Base-by-base conservation (phyloP, 164 flowering plant species). In the Annona squamosa region DNA sequence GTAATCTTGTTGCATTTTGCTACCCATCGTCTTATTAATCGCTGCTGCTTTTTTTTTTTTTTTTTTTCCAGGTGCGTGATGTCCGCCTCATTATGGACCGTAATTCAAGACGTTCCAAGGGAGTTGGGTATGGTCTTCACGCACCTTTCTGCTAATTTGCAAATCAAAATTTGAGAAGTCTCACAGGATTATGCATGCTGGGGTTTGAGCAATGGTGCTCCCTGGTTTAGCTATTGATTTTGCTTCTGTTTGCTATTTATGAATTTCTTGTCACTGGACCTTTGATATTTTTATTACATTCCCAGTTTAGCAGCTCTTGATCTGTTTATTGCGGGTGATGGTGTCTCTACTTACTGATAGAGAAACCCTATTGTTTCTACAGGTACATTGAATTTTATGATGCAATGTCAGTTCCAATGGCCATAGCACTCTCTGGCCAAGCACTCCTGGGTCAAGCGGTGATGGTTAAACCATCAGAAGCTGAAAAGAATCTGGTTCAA, bases 381-480 rank as follows among this genome's bases (percentile, higher is more conserved):
- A 92, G 98, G 82, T 92, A 92, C 76, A 84, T 94, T 77, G 99
- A 94, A 75, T 94, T 94, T 76, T 92, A 89, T 86, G 99, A 94
- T 86, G 90, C 79, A 4, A 89, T 94, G 97, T 91, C 99, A 41
- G 99, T 92, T 48, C 99, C 99, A 46, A 92, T 92, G 97, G 99
- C 97, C 16, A 92, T 94, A 82, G 99, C 97, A 66, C 86, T 94
- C 26, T 92, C 97, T 76, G 99, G 99, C 70, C 99, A 92, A 76
- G 86, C 75, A 26, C 91, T 94, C 71, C 89, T 83, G 75, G 92
- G 99, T 67, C 87, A 81, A 76, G 97, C 97, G 3, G 94, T 94
- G 77, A 94, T 91, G 97, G 97, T 94, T 69, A 94, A 94, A 77
- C 99, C 97, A 70, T 94, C 97, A 65, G 99, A 94, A 83, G 97